These are phyloP conservation scores for Suhomyces anneliseae DNA, from an alignment of 1,139 yeast genomes.

Conservation along the genomic window DNA sequence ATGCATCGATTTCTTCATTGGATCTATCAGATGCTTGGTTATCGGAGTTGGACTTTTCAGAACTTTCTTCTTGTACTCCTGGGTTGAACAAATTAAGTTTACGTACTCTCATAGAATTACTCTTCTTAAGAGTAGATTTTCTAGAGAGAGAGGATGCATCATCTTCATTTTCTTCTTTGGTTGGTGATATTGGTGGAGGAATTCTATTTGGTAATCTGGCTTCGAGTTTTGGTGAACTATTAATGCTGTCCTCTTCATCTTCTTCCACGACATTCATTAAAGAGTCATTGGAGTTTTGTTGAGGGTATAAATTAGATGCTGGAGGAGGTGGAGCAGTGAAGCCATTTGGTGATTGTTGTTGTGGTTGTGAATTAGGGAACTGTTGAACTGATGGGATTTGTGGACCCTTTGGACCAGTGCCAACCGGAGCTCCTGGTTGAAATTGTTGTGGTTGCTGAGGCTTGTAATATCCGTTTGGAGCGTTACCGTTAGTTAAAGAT, in stretches of 20 bases:
- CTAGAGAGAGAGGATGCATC: slow-evolving; percentile 32
- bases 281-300: slow-evolving; percentile 35
- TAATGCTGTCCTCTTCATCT: slow-evolving; percentile 31
- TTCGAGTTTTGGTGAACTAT: slow-evolving; percentile 1
- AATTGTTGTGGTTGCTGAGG: slow-evolving; percentile 1
- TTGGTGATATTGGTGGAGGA: slow-evolving; percentile 11
- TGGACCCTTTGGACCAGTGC: slow-evolving; percentile 8
- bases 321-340: neutral
- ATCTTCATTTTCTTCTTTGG: slow-evolving; percentile 27
- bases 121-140: slow-evolving; percentile 41
- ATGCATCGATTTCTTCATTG: slow-evolving; percentile 7
- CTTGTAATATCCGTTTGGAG: neutral
- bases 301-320: slow-evolving; percentile 5
- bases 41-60: neutral
- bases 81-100: slow-evolving; percentile 38
- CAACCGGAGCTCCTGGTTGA: no score
- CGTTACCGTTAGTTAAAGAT: slow-evolving; percentile 20
- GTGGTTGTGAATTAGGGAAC: slow-evolving; percentile 6
- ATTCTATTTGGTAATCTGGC: neutral
- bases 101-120: slow-evolving; percentile 46
- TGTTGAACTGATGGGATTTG: slow-evolving; percentile 10
- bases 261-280: slow-evolving; percentile 44
- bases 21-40: neutral
- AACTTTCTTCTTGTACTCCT: neutral
- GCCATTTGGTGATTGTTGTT: slow-evolving; percentile 1